phyloP scores from a whole-genome alignment of 768 basidiomycete genomes.

The Amanita rubescens region DNA sequence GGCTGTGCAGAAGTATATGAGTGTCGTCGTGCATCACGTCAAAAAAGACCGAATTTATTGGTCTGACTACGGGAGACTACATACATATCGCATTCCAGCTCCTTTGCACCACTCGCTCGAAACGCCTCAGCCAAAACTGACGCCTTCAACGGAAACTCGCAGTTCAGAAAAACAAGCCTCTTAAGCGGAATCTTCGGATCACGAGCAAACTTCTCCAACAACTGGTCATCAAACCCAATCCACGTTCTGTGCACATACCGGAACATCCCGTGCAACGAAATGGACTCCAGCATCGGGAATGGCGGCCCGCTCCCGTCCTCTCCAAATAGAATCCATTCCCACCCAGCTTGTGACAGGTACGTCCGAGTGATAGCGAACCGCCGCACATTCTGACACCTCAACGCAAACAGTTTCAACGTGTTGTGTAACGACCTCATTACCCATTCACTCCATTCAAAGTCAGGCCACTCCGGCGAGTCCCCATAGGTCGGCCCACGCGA shows the following conservation, averaged over 20 bases:
- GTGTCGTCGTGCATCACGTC: too few species aligned
- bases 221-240: background rate
- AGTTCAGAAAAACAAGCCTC: too few species aligned
- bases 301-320: too few species aligned
- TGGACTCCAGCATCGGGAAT: background rate
- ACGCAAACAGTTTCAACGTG: background rate
- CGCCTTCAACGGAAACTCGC: background rate
- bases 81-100: background rate
- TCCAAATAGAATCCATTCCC: too few species aligned
- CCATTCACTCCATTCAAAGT: background rate
- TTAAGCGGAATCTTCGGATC: too few species aligned
- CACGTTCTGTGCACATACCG: background rate
- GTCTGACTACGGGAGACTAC: too few species aligned
- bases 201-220: too few species aligned
- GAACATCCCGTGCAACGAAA: background rate
- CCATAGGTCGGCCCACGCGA: background rate
- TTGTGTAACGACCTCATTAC: background rate
- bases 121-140: background rate
- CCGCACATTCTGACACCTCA: background rate
- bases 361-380: background rate
- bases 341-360: background rate
- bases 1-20: too few species aligned
- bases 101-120: too few species aligned
- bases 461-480: background rate
- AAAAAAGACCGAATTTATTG: too few species aligned